phyloP scores from a whole-genome alignment of 1,284 basidiomycete species.

The Malassezia brasiliensis region DNA sequence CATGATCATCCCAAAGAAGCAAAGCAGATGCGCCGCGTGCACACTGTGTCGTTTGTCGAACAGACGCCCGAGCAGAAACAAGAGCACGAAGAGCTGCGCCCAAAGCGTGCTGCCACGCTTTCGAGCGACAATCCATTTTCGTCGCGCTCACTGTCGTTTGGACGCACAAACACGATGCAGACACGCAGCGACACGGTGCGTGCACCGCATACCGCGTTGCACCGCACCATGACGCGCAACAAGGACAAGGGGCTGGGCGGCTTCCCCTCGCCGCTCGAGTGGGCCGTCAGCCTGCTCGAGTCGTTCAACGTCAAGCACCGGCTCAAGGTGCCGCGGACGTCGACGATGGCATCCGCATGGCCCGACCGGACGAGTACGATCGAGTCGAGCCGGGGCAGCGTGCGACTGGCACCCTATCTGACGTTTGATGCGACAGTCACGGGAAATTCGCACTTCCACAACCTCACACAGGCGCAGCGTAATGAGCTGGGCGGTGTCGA shows the following conservation, averaged over 20 bases:
- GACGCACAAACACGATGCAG: neutral
- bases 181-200: neutral
- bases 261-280: conserved; percentile 10
- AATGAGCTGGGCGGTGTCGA: conserved; percentile 91
- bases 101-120: neutral
- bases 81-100: neutral
- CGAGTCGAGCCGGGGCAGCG: conserved; percentile 7
- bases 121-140: neutral
- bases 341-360: conserved; percentile 54
- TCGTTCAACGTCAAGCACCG: conserved; percentile 51
- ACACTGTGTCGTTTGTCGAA: neutral
- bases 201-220: conserved; percentile 10
- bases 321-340: conserved; percentile 61
- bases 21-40: neutral
- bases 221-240: conserved; percentile 24
- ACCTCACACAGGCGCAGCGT: conserved; percentile 68
- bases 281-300: neutral
- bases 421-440: conserved; percentile 58
- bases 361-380: conserved; percentile 12
- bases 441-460: conserved; percentile 74
- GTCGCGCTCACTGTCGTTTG: neutral
- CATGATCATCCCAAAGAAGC: neutral
- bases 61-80: neutral
- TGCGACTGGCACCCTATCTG: conserved; percentile 62
- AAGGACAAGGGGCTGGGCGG: conserved; percentile 6